Percentiles rank a stretch among this genome's conserved stretches.
Evolutionary conservation across 192 early-diverging fungal genomes (phyloP).

Genomic region (Backusella westeae): DNA sequence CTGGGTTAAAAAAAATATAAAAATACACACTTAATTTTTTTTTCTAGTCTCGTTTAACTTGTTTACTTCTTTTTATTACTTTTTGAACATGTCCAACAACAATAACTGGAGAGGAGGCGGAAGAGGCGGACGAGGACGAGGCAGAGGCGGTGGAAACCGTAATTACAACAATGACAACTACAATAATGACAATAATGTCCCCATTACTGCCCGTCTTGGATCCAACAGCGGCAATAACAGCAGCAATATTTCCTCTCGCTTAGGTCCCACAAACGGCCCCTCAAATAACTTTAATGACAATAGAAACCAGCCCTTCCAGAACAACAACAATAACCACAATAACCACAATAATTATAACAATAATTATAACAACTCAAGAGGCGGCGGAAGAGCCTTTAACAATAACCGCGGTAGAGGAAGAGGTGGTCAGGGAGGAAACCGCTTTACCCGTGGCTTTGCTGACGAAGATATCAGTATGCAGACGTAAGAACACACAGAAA

Average conservation of each 20-base stretch:
- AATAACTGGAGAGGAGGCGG: constrained; percentile 19
- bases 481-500: not conserved
- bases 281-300: not conserved
- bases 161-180: not conserved
- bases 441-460: constrained; percentile 9
- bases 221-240: not conserved
- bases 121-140: constrained; percentile 16
- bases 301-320: not conserved
- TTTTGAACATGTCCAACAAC: not conserved
- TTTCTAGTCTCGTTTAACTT: not conserved
- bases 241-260: not conserved
- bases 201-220: constrained; percentile 22
- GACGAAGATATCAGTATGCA: constrained; percentile 28
- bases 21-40: not conserved
- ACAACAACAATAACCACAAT: not conserved
- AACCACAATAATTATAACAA: not conserved
- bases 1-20: not conserved
- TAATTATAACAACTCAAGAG: not conserved
- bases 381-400: not conserved
- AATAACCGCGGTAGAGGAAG: constrained; percentile 21
- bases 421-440: not conserved
- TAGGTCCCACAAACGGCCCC: not conserved
- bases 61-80: not conserved
- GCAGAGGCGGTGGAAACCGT: not conserved
- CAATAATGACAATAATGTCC: not conserved